Evolutionary conservation across 805 yeast genomes (phyloP), one percentile per base, ranked within the genome.

Genomic region (Brettanomyces sp.): DNA sequence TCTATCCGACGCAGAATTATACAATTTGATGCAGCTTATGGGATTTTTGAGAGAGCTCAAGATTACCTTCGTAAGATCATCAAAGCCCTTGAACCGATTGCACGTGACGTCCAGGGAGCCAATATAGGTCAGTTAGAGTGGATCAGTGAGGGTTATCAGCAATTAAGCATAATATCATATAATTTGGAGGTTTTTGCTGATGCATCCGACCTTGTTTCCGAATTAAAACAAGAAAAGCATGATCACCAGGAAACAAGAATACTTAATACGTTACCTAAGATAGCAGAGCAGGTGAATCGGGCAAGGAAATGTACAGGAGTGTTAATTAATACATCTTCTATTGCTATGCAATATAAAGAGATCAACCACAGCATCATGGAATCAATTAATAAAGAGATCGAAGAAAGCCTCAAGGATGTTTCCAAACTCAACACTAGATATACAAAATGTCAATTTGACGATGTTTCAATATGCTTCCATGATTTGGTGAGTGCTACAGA

Each of bases 311-410:
- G 55, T 40, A 44, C 65, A 13, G 44, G 56, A 2, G 51, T 55
- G 0, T 57, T 63, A 42, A 67, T 68, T 52, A 48, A 56, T 23
- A 55, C 58, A 36, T 55, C 72, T 5, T 76, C 68, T 45, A 57
- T 71, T 4, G 61, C 71, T 1, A 56, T 64, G 12, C 77, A 73
- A 48, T 73, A 64, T 52, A 56, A 65, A 46, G 81, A 76, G 48
- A 64, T 76, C 22, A 64, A 61, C 35, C 53, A 56, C 24, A 57
- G 59, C 32, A 69, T 73, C 22, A 65, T 76, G 58, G 64, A 64
- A 34, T 64, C 77, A 3, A 64, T 75, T 18, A 61, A 64, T 30
- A 55, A 52, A 3, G 74, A 73, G 44, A 58, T 74, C 21, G 39
- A 18, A 12, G 14, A 14, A 9, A 12, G 45, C 32, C 36, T 48